Evolutionary conservation across 164 flowering plant genomes (phyloP).

Genomic region (Warburgia ugandensis): DNA sequence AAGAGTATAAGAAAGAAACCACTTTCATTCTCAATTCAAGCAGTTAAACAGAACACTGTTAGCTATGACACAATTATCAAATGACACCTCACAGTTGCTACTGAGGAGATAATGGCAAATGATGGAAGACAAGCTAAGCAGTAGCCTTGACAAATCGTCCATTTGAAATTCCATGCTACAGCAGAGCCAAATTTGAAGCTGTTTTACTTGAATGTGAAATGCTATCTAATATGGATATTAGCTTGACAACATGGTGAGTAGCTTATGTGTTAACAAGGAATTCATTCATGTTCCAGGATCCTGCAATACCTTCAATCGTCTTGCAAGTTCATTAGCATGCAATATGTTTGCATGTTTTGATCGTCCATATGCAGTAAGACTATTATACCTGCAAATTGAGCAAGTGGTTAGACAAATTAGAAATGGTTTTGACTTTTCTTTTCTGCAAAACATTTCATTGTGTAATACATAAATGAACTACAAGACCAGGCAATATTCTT

Average conservation of each 20-base stretch:
- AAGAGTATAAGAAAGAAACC: neutral
- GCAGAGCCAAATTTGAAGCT: too few species aligned
- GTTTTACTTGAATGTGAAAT: too few species aligned
- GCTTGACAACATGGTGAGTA: neutral
- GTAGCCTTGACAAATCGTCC: too few species aligned
- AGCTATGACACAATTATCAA: too few species aligned
- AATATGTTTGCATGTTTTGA: slow-evolving; percentile 76
- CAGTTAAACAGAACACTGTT: neutral
- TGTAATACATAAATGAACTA: too few species aligned
- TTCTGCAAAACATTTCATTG: neutral
- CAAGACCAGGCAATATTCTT: too few species aligned
- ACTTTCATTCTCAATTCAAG: neutral
- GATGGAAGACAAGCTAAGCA: neutral
- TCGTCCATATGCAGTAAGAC: slow-evolving; percentile 50
- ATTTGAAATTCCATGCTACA: too few species aligned
- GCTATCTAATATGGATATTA: too few species aligned
- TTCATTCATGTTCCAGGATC: neutral
- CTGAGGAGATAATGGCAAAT: neutral
- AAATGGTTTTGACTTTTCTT: neutral
- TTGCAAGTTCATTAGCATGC: slow-evolving; percentile 71
- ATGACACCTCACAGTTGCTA: too few species aligned
- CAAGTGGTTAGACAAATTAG: neutral
- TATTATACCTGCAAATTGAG: slow-evolving; percentile 33
- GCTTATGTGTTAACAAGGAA: neutral
- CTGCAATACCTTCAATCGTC: slow-evolving; percentile 55